Percentiles rank a stretch among this genome's conserved stretches.
Conservation (phyloP, 2,329 filamentous ascomycete genomes). For the Cladophialophora chaetospira region DNA sequence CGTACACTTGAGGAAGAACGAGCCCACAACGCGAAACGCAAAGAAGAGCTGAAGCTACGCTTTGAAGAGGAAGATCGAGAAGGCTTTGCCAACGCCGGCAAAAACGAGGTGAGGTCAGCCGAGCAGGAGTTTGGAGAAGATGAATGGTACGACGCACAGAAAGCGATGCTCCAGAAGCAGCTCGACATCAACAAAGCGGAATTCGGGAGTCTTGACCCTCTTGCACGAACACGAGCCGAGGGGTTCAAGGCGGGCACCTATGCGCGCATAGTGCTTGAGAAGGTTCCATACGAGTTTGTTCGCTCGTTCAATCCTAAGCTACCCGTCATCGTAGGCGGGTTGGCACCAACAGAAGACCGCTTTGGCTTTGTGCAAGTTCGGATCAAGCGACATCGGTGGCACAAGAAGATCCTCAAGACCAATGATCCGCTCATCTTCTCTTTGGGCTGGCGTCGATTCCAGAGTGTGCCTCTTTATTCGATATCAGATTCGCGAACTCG, state of each 20-base stretch:
- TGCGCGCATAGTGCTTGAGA: constrained; percentile 83
- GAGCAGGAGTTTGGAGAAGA: constrained; percentile 90
- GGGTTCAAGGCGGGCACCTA: constrained; percentile 92
- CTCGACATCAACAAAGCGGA: constrained; percentile 95
- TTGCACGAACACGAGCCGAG: constrained; percentile 80
- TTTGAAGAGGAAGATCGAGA: constrained; percentile 99
- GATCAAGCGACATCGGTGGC: constrained; percentile 97
- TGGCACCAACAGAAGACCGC: constrained; percentile 89
- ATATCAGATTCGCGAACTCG: constrained; percentile 90
- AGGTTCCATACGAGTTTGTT: constrained; percentile 88
- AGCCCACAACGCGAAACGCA: constrained; percentile 83
- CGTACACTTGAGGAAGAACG: constrained; percentile 80
- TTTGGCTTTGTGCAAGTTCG: constrained; percentile 94
- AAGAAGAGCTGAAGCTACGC: constrained; percentile 89
- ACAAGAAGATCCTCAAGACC: constrained; percentile 98
- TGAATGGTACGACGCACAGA: constrained; percentile 98
- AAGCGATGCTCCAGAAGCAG: constrained; percentile 92
- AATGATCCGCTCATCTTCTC: constrained; percentile 98
- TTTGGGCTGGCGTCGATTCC: constrained; percentile 93
- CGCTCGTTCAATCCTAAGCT: constrained; percentile 76
- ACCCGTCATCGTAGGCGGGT: constrained; percentile 86
- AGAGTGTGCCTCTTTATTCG: constrained; percentile 88
- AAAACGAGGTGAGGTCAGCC: constrained; percentile 74
- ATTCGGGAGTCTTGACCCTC: constrained; percentile 82
- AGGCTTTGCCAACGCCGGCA: constrained; percentile 74